These are phyloP conservation scores for Periconia sp. DNA, from an alignment of 2,329 filamentous ascomycete genomes.

Conservation along the genomic window DNA sequence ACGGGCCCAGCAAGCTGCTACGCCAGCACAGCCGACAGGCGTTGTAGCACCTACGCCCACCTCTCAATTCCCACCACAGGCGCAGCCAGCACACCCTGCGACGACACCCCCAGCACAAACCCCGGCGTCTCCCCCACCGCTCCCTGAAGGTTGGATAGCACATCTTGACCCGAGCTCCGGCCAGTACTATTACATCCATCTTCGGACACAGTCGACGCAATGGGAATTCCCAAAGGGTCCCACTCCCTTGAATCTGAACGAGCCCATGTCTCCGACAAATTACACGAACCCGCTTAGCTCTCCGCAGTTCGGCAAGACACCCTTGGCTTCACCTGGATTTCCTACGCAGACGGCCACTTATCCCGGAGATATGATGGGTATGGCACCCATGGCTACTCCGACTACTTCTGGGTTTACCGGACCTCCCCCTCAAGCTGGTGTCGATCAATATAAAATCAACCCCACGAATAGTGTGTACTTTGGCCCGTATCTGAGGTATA, in stretches of 20 bases:
- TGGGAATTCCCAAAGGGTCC: conserved; percentile 99
- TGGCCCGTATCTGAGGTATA: conserved; percentile 92
- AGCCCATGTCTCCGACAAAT: conserved; percentile 81
- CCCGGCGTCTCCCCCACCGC: conserved; percentile 80
- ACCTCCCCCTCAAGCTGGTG: conserved; percentile 84
- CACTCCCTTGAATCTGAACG: conserved; percentile 83
- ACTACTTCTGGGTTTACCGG: conserved; percentile 84
- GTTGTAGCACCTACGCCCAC: conserved; percentile 40
- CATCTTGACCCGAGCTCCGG: conserved; percentile 95
- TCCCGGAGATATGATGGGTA: conserved; percentile 83
- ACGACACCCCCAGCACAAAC: conserved; percentile 52
- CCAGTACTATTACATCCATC: conserved; percentile 98
- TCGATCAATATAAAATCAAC: conserved; percentile 91
- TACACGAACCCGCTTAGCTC: conserved; percentile 53
- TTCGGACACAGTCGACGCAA: conserved; percentile 92
- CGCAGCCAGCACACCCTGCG: conserved; percentile 22
- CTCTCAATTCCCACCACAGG: conserved; percentile 29
- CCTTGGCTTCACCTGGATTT: conserved; percentile 80
- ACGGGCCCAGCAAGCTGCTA: conserved; percentile 57
- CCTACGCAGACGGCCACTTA: conserved; percentile 84
- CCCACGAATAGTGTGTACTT: conserved; percentile 98
- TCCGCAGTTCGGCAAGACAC: conserved; percentile 61
- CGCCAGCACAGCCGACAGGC: conserved; percentile 40
- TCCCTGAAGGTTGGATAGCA: conserved; percentile 98
- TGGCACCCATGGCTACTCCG: conserved; percentile 75